Evolutionary conservation across 2,329 filamentous ascomycete species (phyloP), one percentile per base, ranked within the genome.

Genomic region (Orbilia javanica): DNA sequence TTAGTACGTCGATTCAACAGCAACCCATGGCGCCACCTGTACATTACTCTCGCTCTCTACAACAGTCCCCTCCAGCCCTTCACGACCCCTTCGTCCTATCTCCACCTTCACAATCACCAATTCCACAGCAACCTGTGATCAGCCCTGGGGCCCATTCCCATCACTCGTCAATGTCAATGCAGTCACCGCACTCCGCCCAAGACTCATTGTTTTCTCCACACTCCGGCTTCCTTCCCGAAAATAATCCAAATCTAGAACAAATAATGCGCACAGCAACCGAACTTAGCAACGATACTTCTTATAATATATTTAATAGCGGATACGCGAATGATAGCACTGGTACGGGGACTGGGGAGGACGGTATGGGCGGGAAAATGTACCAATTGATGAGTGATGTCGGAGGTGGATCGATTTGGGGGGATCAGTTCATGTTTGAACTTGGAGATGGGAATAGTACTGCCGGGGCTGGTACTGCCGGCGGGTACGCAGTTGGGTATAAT

Each of bases 361-460:
- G 52, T 4, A 79, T 79, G 75, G 75, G 75, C 4, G 69, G 69
- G 46, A 79, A 79, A 55, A 67, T 79, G 55, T 79, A 74, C 11
- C 69, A 74, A 57, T 44, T 79, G 27, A 79, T 79, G 74, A 70
- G 65, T 31, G 62, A 78, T 67, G 74, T 78, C n/a, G 74, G 74
- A 3, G 74, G 74, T 1, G 74, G 74, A 8, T 67, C 67, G 44
- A 78, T 78, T 15, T 78, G 74, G 74, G 62, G 65, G 1, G 74
- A 78, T 68, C 74, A 78, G 46, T 78, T 78, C 42, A 72, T 78
- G 74, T 77, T 77, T 27, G 73, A 77, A 7, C 18, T 29, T 36
- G 65, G 65, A 22, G 52, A 52, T 71, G 55, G 55, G 13, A 20
- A 27, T 18, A 29, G 42, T 11, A 15, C 4, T 36, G 65, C 39